Percentiles rank a stretch among this genome's conserved stretches.
These are phyloP conservation scores for Sugiyamaella lignohabitans DNA, from an alignment of 805 yeast species.

Conservation along the genomic window DNA sequence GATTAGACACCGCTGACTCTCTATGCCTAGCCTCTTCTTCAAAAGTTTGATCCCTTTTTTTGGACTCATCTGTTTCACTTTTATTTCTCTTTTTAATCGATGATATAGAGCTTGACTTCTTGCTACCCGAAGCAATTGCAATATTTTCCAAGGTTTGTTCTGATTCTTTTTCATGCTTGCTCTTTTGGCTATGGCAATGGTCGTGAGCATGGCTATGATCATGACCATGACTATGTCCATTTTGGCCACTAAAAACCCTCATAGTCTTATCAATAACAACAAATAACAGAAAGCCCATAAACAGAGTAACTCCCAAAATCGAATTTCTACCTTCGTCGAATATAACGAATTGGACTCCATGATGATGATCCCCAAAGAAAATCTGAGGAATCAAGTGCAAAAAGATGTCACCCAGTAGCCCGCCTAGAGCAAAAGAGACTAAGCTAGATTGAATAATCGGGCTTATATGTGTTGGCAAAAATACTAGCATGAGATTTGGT, in stretches of 20 bases:
- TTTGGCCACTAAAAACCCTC: constrained; percentile 39
- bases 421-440: constrained; percentile 72
- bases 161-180: not conserved
- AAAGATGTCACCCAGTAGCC: constrained; percentile 68
- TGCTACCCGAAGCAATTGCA: not conserved
- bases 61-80: constrained; percentile 10
- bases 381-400: constrained; percentile 67
- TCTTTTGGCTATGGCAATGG: constrained; percentile 29
- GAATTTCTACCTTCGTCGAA: constrained; percentile 47
- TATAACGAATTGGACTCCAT: constrained; percentile 37
- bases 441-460: constrained; percentile 46
- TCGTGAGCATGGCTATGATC: constrained; percentile 39
- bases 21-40: not conserved
- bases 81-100: not conserved
- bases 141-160: not conserved
- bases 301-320: constrained; percentile 47
- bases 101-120: not conserved
- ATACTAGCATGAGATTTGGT: constrained; percentile 50
- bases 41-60: constrained; percentile 3
- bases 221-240: constrained; percentile 35
- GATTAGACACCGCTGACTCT: constrained; percentile 7
- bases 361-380: constrained; percentile 46
- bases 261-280: constrained; percentile 56
- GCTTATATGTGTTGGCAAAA: constrained; percentile 45
- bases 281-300: constrained; percentile 54